phyloP scores from a whole-genome alignment of 768 basidiomycete species.

The Boletus reticuloceps region DNA sequence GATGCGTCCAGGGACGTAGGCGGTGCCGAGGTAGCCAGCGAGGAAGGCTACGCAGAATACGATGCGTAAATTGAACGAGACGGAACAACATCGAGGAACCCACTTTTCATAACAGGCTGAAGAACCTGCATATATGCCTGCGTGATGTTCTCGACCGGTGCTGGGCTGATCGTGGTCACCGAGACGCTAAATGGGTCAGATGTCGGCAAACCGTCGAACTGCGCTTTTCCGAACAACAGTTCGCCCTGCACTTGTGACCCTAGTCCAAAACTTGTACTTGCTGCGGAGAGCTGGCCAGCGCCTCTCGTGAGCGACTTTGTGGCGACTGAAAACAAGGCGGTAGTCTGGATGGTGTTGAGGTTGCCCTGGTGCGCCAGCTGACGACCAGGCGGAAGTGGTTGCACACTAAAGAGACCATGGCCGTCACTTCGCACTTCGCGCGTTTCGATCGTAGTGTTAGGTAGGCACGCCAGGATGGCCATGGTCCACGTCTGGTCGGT shows the following conservation, averaged over 20 bases:
- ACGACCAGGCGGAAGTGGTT: constrained; percentile 6
- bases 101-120: constrained; percentile 20
- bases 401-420: constrained; percentile 18
- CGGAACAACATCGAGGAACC: not conserved
- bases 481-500: constrained; percentile 21
- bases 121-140: constrained; percentile 18
- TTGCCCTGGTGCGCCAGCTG: constrained; percentile 21
- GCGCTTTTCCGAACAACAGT: constrained; percentile 19
- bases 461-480: constrained; percentile 20
- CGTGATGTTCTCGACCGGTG: constrained; percentile 16
- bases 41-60: constrained; percentile 12
- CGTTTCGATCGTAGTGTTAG: constrained; percentile 25
- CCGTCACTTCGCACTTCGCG: constrained; percentile 26
- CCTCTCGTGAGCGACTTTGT: constrained; percentile 4
- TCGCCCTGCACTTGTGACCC: constrained; percentile 20
- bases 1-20: constrained; percentile 30
- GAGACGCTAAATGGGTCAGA: not conserved
- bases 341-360: constrained; percentile 23
- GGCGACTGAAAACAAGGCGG: constrained; percentile 21
- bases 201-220: constrained; percentile 11
- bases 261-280: not conserved
- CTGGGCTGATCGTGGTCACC: not conserved
- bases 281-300: not conserved
- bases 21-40: constrained; percentile 20
- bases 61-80: not conserved